Conservation (phyloP, 345 rosid species). For the Populus ilicifolia region DNA sequence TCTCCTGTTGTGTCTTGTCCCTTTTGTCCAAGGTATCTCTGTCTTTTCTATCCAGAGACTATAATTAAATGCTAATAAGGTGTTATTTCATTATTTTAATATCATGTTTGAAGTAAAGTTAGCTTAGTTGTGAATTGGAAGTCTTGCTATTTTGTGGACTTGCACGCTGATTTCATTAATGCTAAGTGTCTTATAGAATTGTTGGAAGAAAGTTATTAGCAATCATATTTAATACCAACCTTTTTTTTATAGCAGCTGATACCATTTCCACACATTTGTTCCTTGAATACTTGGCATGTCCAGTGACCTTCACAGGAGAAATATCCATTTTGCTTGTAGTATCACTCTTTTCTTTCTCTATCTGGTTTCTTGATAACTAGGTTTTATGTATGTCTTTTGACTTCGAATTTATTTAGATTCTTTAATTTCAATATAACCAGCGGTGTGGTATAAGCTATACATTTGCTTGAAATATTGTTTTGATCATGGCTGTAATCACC, state of each 20-base stretch:
- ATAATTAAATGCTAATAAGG: neutral
- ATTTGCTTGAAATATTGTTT: neutral
- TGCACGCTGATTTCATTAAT: neutral
- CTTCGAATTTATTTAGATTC: neutral
- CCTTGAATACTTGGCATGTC: neutral
- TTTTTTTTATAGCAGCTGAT: neutral
- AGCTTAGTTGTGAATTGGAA: neutral
- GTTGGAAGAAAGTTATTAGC: neutral
- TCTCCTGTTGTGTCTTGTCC: too few relatives aligned
- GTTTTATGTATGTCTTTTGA: neutral
- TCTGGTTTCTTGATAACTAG: neutral
- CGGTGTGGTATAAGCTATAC: neutral
- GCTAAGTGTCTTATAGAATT: neutral
- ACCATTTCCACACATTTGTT: neutral
- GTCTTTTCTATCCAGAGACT: too few relatives aligned
- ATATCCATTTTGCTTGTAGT: slow-evolving; percentile 1
- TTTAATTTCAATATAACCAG: neutral
- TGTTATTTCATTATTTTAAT: neutral
- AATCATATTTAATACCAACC: neutral
- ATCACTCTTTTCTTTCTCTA: neutral
- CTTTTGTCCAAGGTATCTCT: too few relatives aligned
- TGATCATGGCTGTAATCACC: neutral
- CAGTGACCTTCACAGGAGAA: neutral
- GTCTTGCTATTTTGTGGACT: neutral
- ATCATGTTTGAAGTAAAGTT: neutral